phyloP scores from a whole-genome alignment of 2,329 filamentous ascomycete species.

The Beauveria sp. region DNA sequence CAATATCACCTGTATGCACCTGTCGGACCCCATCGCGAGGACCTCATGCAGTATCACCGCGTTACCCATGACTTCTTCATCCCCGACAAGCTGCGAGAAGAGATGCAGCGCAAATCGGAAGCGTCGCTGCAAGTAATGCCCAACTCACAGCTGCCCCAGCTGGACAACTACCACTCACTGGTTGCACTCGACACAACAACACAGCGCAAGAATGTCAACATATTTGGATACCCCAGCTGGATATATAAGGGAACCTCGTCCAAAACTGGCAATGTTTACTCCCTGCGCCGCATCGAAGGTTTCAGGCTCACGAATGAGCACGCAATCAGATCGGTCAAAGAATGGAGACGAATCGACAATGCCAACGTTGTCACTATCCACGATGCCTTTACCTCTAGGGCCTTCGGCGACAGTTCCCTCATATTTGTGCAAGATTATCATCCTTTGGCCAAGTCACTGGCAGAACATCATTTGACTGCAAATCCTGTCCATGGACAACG shows the following conservation, averaged over 20 bases:
- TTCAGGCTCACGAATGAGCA: conserved; percentile 85
- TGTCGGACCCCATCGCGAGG: conserved; percentile 72
- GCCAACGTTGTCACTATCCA: conserved; percentile 78
- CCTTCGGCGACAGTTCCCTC: conserved; percentile 89
- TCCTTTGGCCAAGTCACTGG: conserved; percentile 80
- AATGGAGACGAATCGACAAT: conserved; percentile 81
- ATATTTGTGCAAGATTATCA: conserved; percentile 93
- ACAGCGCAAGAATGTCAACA: conserved; percentile 66
- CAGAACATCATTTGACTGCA: conserved; percentile 65
- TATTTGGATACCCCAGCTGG: conserved; percentile 88
- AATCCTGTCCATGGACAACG: conserved; percentile 34
- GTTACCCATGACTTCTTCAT: conserved; percentile 89
- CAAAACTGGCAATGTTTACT: conserved; percentile 85
- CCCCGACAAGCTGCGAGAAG: conserved; percentile 76
- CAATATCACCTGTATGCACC: conserved; percentile 94
- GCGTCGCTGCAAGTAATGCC: conserved; percentile 78
- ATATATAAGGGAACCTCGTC: conserved; percentile 88
- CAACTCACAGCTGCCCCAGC: conserved; percentile 63
- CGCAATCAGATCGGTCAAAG: conserved; percentile 75
- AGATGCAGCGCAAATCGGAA: conserved; percentile 81
- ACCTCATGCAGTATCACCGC: conserved; percentile 76
- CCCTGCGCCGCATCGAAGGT: conserved; percentile 77
- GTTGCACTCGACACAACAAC: conserved; percentile 80
- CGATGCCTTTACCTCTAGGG: conserved; percentile 87
- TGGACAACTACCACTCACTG: conserved; percentile 88